Base-by-base conservation (phyloP, 129 eudicot genomes). In the Chrysanthemum makinoi region DNA sequence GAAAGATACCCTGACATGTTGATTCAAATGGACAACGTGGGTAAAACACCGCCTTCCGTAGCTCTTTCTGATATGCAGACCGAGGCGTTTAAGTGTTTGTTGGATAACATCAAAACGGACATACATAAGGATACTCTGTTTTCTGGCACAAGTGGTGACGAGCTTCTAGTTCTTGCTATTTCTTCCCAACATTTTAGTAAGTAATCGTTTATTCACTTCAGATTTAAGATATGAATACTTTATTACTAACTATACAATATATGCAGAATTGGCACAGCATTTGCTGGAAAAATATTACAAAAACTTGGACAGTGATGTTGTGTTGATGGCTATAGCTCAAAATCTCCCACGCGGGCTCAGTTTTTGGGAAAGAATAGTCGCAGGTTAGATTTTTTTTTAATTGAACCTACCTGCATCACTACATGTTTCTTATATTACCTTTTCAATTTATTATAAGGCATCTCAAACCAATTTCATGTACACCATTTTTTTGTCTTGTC, bases 131-230 rank as follows among this genome's bases (percentile, higher is more conserved):
- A 14, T 58, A n/a, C 58, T 44, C n/a, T 43, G 7, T 47, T 62
- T 51, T 2, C 2, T 3, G 47, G 26, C 24, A 5, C 2, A 12
- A 48, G 33, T 61, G 50, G 26, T 62, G 62, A 28, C 4, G 60
- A 13, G 69, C 69, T 30, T 72, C 13, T 61, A 19, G 14, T 62
- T 28, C 30, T 15, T 72, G 59, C 47, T 16, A 72, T 60, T 47
- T 47, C 51, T 50, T 72, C 59, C 28, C 48, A 26, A 46, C 49
- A 61, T 24, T 72, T 58, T 30, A 0, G 76, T 72, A 48, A 72
- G 68, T 39, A 26, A 28, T 44, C 30, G 14, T 65, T n/a, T 55
- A 22, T 66, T 17, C 4, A 17, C 49, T 14, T 44, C 69, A 2
- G 10, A 11, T 12, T 62, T 7, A 6, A 62, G 10, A 35, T 0